Conservation (phyloP, 148 eudicot genomes). For the Vaccinium darrowii region DNA sequence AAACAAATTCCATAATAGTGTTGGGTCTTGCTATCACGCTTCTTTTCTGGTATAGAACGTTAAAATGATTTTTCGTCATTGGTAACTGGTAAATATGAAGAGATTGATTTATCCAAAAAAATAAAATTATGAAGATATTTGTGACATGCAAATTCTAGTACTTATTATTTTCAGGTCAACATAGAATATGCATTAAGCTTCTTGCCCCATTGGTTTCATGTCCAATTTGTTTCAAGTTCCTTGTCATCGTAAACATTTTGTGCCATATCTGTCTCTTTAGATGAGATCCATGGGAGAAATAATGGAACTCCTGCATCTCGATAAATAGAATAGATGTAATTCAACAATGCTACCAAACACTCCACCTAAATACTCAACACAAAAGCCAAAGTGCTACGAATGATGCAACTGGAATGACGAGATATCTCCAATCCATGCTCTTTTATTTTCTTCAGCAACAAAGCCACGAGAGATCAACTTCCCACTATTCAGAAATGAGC, state of each 20-base stretch:
- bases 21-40: background rate
- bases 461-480: background rate
- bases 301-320: background rate
- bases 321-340: background rate
- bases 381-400: background rate
- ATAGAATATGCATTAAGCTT: no score
- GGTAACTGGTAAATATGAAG: background rate
- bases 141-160: background rate
- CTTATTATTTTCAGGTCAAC: background rate
- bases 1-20: background rate
- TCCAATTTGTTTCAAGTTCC: no score
- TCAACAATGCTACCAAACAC: no score
- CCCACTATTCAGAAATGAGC: background rate
- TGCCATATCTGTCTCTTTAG: no score
- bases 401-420: background rate
- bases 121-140: background rate
- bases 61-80: background rate
- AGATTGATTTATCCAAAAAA: no score
- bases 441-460: conserved; percentile 1
- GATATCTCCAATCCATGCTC: background rate
- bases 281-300: no score
- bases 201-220: no score
- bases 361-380: background rate
- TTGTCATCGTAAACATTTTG: no score
- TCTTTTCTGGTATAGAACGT: background rate